Percentiles rank a stretch among this genome's conserved stretches.
Evolutionary conservation across 257 asterid genomes (phyloP).

Genomic region (Ajuga chamaepitys): DNA sequence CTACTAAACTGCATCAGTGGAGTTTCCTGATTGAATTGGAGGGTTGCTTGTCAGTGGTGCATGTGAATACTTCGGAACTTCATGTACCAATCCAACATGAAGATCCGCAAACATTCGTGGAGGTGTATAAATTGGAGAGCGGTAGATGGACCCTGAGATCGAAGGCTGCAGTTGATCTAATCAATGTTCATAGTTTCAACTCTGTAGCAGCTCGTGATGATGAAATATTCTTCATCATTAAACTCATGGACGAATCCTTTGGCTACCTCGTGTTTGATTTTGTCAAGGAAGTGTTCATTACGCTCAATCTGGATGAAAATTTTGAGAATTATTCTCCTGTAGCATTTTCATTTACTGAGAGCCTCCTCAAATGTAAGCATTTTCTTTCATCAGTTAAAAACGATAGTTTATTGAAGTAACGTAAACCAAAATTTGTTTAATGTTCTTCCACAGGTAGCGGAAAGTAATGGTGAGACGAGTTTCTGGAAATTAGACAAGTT

Average conservation of each 20-base stretch:
- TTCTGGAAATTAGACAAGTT: neutral
- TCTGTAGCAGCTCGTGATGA: constrained; percentile 11
- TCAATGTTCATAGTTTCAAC: constrained; percentile 7
- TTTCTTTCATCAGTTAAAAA: neutral
- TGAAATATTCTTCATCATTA: constrained; percentile 19
- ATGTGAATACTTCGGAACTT: neutral
- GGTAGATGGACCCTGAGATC: constrained; percentile 13
- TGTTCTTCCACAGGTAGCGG: constrained; percentile 7
- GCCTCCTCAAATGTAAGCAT: constrained; percentile 24
- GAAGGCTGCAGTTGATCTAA: neutral
- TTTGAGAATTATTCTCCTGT: neutral
- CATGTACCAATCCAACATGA: neutral
- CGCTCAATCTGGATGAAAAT: neutral
- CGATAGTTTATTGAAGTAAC: too few species aligned
- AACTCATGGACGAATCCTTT: neutral
- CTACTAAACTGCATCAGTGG: neutral
- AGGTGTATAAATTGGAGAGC: constrained; percentile 14
- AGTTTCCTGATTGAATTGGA: constrained; percentile 23
- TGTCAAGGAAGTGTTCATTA: neutral
- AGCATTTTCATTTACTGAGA: constrained; percentile 22
- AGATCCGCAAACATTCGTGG: neutral
- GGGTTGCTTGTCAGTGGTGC: constrained; percentile 21
- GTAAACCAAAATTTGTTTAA: too few species aligned
- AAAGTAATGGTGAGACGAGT: neutral
- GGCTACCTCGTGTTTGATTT: constrained; percentile 14